Percentiles rank a stretch among this genome's conserved stretches.
Conservation (phyloP, 2,329 filamentous ascomycete genomes). For the Sphaerulina musiva region DNA sequence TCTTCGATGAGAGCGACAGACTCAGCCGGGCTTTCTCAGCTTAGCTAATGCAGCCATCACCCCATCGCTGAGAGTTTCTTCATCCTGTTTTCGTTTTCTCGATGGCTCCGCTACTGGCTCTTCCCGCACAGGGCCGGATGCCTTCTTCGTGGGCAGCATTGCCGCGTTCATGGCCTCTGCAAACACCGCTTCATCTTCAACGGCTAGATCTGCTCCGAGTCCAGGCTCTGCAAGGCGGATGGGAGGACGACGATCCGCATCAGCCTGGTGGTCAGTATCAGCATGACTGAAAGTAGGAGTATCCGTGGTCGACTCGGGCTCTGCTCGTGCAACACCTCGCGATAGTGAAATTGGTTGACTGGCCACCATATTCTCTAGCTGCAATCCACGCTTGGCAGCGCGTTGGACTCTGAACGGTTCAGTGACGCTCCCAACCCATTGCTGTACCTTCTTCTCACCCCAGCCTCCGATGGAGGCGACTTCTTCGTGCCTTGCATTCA, state of each 20-base stretch:
- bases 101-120: constrained; percentile 7
- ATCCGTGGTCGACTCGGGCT: constrained; percentile 10
- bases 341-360: constrained; percentile 26
- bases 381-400: constrained; percentile 52
- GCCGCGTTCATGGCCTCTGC: constrained; percentile 24
- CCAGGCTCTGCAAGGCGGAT: constrained; percentile 30
- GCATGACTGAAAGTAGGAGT: constrained; percentile 13
- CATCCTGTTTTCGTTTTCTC: constrained; percentile 35
- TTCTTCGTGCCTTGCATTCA: constrained; percentile 84
- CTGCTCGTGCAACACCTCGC: constrained; percentile 25
- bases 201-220: constrained; percentile 24
- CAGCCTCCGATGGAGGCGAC: constrained; percentile 79
- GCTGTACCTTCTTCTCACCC: constrained; percentile 90
- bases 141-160: constrained; percentile 11
- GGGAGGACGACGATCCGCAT: constrained; percentile 35
- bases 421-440: constrained; percentile 73
- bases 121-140: neutral
- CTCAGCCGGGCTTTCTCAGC: constrained; percentile 37
- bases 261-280: constrained; percentile 26
- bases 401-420: constrained; percentile 77
- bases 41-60: constrained; percentile 54
- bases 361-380: constrained; percentile 30
- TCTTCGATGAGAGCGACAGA: neutral
- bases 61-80: constrained; percentile 50
- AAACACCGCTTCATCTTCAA: constrained; percentile 45